Base-by-base conservation (phyloP, 805 yeast species). In the Geotrichum ghanense region DNA sequence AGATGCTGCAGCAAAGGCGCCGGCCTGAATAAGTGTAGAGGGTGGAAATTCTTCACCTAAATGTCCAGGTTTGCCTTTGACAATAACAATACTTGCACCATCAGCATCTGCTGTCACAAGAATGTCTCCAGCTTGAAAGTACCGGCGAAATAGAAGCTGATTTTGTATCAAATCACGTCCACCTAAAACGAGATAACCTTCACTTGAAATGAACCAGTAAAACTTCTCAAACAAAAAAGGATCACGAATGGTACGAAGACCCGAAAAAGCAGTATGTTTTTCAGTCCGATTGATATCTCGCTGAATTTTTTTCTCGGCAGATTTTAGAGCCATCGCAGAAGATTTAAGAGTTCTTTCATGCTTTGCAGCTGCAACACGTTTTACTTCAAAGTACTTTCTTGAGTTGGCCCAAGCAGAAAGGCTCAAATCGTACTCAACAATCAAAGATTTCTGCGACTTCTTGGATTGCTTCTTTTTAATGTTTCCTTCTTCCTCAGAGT, bases 161-260 rank as follows among this genome's bases (percentile, higher is more conserved):
- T 78, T 72, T 60, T 90, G 97, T 3, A 76, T 61, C 20, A 72
- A 75, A 59, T 92, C 96, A 52, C 87, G 78, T 1, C 97, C 97
- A 42, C 89, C 87, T 46, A 92, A 63, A 49, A 94, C 83, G 44
- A 92, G 66, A 58, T 83, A 88, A 0, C 92, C 89, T 59, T 90
- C 97, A 53, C 81, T 79, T 0, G 96, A 76, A n/a, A 89, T 70
- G 58, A 92, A 92, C 98, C 98, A 92, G 57, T 73, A 78, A 62
- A 81, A 90, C 63, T 90, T 92, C 60, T 92, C 98, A 67, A 92
- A 92, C 85, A 96, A 89, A 59, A 71, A 81, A 42, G 86, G 87
- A 3, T 75, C 70, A 42, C 97, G 73, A 25, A 83, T 67, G 9
- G 60, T 49, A 27, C 71, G 62, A 6, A 39, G 17, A 4, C 37